Base-by-base conservation (phyloP, 192 early-diverging fungal species). In the Coemansia sp. region DNA sequence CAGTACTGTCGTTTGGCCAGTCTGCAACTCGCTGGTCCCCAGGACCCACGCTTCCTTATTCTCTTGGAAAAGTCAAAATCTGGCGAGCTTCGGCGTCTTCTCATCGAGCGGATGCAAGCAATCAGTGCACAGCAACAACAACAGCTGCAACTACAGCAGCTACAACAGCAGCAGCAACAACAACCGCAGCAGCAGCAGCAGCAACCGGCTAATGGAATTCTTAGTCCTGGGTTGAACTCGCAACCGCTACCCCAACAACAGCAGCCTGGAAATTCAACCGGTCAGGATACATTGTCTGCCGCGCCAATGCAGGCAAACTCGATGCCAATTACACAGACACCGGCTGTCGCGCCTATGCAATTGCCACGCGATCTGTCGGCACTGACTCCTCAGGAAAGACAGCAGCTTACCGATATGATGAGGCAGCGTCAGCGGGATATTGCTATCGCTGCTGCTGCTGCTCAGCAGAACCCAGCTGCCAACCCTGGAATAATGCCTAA, bases 21-120 rank as follows among this genome's bases (percentile, higher is more conserved):
- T 6, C 17, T 77, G 1, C 64, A 65, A 51, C 9, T 70, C 14
- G 56, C 55, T 37, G 64, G 57, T 1, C 10, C 53, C 2, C 57
- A 70, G n/a, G 67, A 66, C 11, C 63, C 49, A 14, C 66, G 61
- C 34, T 39, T 70, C 9, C 23, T 37, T 4, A 4, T 59, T 6
- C 59, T 72, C 1, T 17, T 72, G 19, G 50, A 15, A 34, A 72
- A 62, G 59, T 64, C 70, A 13, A 72, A 62, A 38, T 51, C 66
- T 0, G 75, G 69, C 25, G 70, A 78, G 25, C 66, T 72, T 34
- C 55, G 21, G 50, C 14, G 18, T 9, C 19, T 51, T 25, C 1
- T 77, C 6, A n/a, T 77, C 15, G 24, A 57, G 11, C 59, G 50
- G 13, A 6, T 61, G 6, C 69, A 67, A 44, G 41, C 27, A 2